Percentiles rank a stretch among this genome's conserved stretches.
Evolutionary conservation across 768 basidiomycete genomes (phyloP).

Genomic region (Hebeloma cylindrosporum): DNA sequence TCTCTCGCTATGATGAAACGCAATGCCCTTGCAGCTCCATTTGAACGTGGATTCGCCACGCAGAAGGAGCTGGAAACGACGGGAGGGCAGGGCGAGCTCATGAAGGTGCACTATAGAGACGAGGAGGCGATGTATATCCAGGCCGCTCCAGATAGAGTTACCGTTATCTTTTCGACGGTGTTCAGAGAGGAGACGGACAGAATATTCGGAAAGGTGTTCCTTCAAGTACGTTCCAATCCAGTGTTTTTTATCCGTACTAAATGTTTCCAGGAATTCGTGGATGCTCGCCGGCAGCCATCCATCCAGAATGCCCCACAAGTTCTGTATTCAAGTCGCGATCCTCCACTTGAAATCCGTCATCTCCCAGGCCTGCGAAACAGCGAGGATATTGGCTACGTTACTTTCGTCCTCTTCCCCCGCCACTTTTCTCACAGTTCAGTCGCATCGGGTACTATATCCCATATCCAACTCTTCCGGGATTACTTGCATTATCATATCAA

Average conservation of each 20-base stretch:
- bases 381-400: conserved; percentile 95
- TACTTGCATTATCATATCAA: conserved; percentile 99
- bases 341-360: conserved; percentile 94
- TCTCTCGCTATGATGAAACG: conserved; percentile 87
- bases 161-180: conserved; percentile 95
- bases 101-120: conserved; percentile 92
- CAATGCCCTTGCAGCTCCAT: conserved; percentile 92
- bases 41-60: conserved; percentile 81
- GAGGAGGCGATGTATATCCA: conserved; percentile 97
- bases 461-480: conserved; percentile 95
- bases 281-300: conserved; percentile 89
- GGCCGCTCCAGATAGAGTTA: conserved; percentile 92
- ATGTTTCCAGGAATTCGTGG: conserved; percentile 86
- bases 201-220: conserved; percentile 96
- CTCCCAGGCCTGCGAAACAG: conserved; percentile 76
- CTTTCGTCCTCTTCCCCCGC: conserved; percentile 96
- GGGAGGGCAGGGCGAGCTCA: conserved; percentile 75
- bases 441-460: conserved; percentile 83
- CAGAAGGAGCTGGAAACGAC: conserved; percentile 84
- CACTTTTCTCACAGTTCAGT: conserved; percentile 82
- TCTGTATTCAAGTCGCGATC: conserved; percentile 90
- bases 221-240: conserved; percentile 64
- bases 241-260: conserved; percentile 1
- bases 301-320: conserved; percentile 98
- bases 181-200: conserved; percentile 98